Conservation (phyloP, 2,329 filamentous ascomycete genomes). For the Metarhizium rileyi region DNA sequence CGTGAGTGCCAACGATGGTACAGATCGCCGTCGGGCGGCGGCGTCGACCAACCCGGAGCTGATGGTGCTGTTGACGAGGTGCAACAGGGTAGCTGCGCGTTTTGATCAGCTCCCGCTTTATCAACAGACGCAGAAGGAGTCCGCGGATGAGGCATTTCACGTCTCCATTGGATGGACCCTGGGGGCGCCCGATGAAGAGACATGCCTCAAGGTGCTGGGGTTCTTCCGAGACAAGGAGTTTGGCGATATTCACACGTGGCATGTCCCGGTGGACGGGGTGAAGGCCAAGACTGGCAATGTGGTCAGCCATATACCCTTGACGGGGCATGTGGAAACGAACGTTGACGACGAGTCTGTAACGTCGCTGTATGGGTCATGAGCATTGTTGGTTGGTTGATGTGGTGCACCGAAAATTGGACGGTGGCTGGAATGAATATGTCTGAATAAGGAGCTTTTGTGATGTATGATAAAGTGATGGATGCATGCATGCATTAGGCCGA, state of each 20-base stretch:
- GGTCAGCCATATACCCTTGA: constrained; percentile 42
- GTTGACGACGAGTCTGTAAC: neutral
- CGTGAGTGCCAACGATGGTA: constrained; percentile 2
- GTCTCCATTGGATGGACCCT: constrained; percentile 84
- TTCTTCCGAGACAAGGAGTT: constrained; percentile 17
- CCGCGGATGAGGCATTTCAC: constrained; percentile 54
- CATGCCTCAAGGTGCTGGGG: constrained; percentile 16
- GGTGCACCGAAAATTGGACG: too few relatives aligned
- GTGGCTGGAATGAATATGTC: too few relatives aligned
- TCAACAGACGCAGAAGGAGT: constrained; percentile 18
- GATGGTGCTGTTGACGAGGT: constrained; percentile 51
- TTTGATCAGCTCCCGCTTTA: constrained; percentile 69
- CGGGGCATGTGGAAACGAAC: neutral
- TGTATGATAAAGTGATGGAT: too few relatives aligned
- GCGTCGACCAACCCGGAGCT: constrained; percentile 39
- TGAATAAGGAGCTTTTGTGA: too few relatives aligned
- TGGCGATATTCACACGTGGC: constrained; percentile 28
- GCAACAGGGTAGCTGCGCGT: constrained; percentile 51
- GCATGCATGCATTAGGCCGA: too few relatives aligned
- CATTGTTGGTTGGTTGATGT: too few relatives aligned
- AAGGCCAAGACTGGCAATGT: constrained; percentile 70
- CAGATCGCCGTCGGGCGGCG: neutral
- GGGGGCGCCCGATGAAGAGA: constrained; percentile 35
- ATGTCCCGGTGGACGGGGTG: constrained; percentile 47
- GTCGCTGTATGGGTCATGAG: neutral